Evolutionary conservation across 2,329 filamentous ascomycete genomes (phyloP).

Genomic region (Mariannaea sp.): DNA sequence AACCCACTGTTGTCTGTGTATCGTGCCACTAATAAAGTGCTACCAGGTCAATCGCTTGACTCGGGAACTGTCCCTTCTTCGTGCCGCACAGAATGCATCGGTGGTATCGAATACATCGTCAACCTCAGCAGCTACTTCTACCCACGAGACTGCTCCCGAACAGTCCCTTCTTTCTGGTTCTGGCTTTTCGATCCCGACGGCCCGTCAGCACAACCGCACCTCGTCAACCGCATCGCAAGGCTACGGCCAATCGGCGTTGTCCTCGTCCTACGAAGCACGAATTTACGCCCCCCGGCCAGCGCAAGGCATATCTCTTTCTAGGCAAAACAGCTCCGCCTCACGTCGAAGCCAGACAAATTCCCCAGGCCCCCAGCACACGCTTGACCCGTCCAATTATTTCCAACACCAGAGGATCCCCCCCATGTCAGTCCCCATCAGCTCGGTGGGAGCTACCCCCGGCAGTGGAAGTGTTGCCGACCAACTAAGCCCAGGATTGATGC

Average conservation of each 20-base stretch:
- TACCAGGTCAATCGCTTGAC: constrained; percentile 86
- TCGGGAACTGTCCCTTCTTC: constrained; percentile 84
- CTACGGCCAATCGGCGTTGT: constrained; percentile 45
- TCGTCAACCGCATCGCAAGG: constrained; percentile 62
- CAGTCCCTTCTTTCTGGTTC: constrained; percentile 61
- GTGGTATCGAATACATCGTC: constrained; percentile 70
- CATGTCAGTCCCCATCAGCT: constrained; percentile 42
- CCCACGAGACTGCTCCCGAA: constrained; percentile 54
- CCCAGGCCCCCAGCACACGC: constrained; percentile 51
- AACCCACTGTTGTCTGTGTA: background rate
- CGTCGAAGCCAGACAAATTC: constrained; percentile 58
- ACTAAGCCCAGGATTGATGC: constrained; percentile 59
- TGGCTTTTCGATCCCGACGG: constrained; percentile 61
- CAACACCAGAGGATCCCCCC: constrained; percentile 52
- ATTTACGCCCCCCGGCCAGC: constrained; percentile 53
- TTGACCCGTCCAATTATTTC: constrained; percentile 52
- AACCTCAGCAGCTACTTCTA: constrained; percentile 58
- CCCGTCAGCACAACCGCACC: constrained; percentile 61
- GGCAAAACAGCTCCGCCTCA: constrained; percentile 61
- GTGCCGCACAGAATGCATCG: constrained; percentile 69
- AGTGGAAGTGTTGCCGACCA: constrained; percentile 45
- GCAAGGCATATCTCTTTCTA: constrained; percentile 51
- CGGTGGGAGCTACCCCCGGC: constrained; percentile 48
- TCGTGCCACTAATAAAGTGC: background rate
- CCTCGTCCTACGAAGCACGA: constrained; percentile 45